phyloP scores from a whole-genome alignment of 352 stramenopile species.

The Phytophthora capsici region DNA sequence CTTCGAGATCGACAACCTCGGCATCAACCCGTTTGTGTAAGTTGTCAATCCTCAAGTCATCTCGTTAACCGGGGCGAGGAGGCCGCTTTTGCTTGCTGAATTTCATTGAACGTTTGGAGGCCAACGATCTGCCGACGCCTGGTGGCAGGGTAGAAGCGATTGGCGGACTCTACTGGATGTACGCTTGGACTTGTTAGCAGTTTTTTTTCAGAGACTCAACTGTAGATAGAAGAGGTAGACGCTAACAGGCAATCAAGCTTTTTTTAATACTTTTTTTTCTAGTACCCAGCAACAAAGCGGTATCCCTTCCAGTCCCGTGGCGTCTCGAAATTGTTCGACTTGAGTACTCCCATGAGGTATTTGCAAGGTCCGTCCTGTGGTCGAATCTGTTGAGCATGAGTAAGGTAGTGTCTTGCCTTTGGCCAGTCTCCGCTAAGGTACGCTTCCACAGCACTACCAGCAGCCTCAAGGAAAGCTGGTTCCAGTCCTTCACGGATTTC shows the following conservation, averaged over 20 bases:
- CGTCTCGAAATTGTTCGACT: conserved; percentile 82
- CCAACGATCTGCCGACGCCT: conserved; percentile 6
- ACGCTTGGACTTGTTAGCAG: conserved; percentile 11
- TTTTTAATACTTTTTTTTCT: conserved; percentile 12
- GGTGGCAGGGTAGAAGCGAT: conserved; percentile 6
- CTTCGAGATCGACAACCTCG: too few relatives aligned
- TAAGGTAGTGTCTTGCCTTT: conserved; percentile 77
- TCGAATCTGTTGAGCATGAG: conserved; percentile 74
- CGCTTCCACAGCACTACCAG: conserved; percentile 66
- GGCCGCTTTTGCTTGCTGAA: conserved; percentile 17
- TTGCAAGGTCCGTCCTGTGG: conserved; percentile 91
- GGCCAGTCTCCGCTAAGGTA: conserved; percentile 81
- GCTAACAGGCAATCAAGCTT: conserved; percentile 14
- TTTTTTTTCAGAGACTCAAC: conserved; percentile 7
- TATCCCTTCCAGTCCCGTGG: conserved; percentile 93
- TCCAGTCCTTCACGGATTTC: conserved; percentile 85
- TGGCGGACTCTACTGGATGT: conserved; percentile 21
- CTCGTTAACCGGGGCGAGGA: not conserved
- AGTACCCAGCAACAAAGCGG: conserved; percentile 87
- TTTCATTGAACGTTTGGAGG: conserved; percentile 18
- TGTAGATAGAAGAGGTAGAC: conserved; percentile 27
- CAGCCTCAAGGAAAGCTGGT: conserved; percentile 79
- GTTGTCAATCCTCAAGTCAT: too few relatives aligned
- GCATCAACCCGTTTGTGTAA: too few relatives aligned
- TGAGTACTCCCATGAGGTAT: conserved; percentile 91